Conservation (phyloP, 2,329 filamentous ascomycete species). For the Colletotrichum limetticola region DNA sequence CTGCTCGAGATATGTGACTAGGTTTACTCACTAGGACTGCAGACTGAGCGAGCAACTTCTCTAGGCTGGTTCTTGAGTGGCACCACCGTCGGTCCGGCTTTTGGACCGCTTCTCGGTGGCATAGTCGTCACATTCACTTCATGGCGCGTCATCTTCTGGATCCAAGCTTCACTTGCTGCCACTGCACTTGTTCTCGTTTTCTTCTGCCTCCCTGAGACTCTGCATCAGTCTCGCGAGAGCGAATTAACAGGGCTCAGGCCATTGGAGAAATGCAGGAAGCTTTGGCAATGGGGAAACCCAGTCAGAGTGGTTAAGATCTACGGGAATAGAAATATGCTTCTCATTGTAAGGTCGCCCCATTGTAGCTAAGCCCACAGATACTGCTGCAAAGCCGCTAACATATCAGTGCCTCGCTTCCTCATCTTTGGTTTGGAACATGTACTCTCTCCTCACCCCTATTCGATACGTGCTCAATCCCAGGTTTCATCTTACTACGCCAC, state of each 20-base stretch:
- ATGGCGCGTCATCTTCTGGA: slow-evolving; percentile 83
- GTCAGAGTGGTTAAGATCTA: slow-evolving; percentile 71
- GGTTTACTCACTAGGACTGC: no score
- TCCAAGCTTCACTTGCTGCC: slow-evolving; percentile 76
- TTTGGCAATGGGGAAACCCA: slow-evolving; percentile 75
- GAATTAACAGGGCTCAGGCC: slow-evolving; percentile 67
- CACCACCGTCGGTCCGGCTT: slow-evolving; percentile 76
- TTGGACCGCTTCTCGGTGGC: slow-evolving; percentile 78
- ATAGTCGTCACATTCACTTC: slow-evolving; percentile 79
- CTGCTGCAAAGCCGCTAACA: no score
- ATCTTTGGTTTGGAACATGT: slow-evolving; percentile 80
- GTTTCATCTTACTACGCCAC: slow-evolving; percentile 73
- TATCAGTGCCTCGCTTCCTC: slow-evolving; percentile 60
- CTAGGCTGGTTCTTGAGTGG: slow-evolving; percentile 79
- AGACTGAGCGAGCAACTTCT: slow-evolving; percentile 75
- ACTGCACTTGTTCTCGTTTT: slow-evolving; percentile 70
- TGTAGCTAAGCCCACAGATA: no score
- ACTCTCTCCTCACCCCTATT: slow-evolving; percentile 69
- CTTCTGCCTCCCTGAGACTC: slow-evolving; percentile 78
- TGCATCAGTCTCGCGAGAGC: slow-evolving; percentile 69
- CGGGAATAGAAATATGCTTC: slow-evolving; percentile 74
- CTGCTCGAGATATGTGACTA: neutral
- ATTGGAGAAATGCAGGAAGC: slow-evolving; percentile 59
- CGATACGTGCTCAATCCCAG: slow-evolving; percentile 80
- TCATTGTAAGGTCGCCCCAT: slow-evolving; percentile 50